These are phyloP conservation scores for Pouteria campechiana DNA, from an alignment of 179 eudicot species.

Conservation along the genomic window DNA sequence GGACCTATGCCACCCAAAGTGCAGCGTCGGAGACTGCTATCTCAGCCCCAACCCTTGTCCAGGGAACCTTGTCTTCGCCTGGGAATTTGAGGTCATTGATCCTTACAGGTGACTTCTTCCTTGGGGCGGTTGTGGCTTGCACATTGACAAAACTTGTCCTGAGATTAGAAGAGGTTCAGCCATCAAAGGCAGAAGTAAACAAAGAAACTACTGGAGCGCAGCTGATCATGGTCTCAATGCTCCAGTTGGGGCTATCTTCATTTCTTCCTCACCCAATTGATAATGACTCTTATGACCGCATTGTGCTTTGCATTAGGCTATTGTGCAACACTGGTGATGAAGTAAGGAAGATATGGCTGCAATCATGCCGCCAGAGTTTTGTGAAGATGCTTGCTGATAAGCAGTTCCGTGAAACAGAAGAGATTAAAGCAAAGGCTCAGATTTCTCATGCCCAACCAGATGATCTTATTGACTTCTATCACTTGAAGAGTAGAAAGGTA, in stretches of 20 bases:
- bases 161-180: conserved; percentile 72
- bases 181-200: conserved; percentile 63
- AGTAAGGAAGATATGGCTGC: conserved; percentile 77
- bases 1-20: conserved; percentile 82
- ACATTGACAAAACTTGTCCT: conserved; percentile 56
- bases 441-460: conserved; percentile 86
- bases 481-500: conserved; percentile 95
- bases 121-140: conserved; percentile 71
- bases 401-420: conserved; percentile 87
- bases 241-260: conserved; percentile 65
- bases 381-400: conserved; percentile 95
- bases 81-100: conserved; percentile 60
- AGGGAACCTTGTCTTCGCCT: conserved; percentile 49
- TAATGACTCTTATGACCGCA: conserved; percentile 59
- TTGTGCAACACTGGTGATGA: conserved; percentile 61
- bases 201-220: conserved; percentile 42
- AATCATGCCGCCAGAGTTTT: conserved; percentile 84
- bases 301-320: conserved; percentile 73
- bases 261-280: conserved; percentile 73
- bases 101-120: conserved; percentile 66
- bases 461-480: conserved; percentile 96
- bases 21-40: conserved; percentile 71
- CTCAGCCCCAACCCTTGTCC: conserved; percentile 57
- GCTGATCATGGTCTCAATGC: conserved; percentile 57
- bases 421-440: conserved; percentile 84